Conservation (phyloP, 345 rosid genomes). For the Brassica rapa region DNA sequence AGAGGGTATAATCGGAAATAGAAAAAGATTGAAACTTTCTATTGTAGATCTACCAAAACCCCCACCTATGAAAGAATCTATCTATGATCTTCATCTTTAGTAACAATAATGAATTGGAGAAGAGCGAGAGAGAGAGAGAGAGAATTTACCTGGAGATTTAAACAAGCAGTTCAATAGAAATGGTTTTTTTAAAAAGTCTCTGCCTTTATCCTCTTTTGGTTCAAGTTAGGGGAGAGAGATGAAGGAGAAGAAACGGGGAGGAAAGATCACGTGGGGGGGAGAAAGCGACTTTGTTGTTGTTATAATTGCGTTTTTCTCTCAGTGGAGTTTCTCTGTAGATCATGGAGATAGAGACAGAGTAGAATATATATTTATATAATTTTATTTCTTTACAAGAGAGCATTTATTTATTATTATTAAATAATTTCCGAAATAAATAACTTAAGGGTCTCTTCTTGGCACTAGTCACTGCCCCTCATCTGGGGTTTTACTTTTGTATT, state of each 20-base stretch:
- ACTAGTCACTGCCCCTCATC: constrained; percentile 23
- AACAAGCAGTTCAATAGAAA: not conserved
- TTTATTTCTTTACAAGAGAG: not conserved
- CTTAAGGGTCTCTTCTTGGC: constrained; percentile 28
- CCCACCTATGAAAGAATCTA: not conserved
- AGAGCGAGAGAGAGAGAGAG: not conserved
- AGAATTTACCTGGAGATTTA: constrained; percentile 22
- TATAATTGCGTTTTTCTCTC: not conserved
- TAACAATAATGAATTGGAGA: not conserved
- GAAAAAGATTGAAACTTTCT: not conserved
- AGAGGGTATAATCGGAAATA: not conserved
- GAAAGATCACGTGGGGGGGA: constrained; percentile 37
- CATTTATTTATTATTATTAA: constrained; percentile 4
- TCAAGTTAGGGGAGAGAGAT: not conserved
- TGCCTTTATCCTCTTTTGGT: not conserved
- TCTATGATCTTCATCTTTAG: not conserved
- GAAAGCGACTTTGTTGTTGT: constrained; percentile 41
- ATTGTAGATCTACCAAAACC: not conserved
- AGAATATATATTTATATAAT: not conserved
- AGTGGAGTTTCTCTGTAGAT: constrained; percentile 34
- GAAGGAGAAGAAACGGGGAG: constrained; percentile 37
- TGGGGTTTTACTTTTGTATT: constrained; percentile 19
- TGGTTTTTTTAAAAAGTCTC: not conserved
- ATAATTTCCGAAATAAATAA: not conserved
- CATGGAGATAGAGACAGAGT: constrained; percentile 12